Evolutionary conservation across 768 basidiomycete genomes (phyloP).

Genomic region (Amanita jacksonii): DNA sequence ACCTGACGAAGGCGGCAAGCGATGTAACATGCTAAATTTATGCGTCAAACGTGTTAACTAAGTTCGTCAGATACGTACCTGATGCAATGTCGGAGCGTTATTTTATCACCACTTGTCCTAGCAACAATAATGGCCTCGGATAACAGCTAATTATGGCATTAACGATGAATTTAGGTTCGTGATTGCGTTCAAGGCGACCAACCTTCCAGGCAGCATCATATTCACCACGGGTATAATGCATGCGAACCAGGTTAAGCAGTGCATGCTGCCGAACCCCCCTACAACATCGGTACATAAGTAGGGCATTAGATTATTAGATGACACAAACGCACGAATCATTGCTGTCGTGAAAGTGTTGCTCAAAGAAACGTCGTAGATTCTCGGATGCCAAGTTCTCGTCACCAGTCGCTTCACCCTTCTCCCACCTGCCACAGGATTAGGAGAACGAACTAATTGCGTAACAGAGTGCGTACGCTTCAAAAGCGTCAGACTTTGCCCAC

Average conservation of each 20-base stretch:
- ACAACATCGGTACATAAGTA: conserved; percentile 5
- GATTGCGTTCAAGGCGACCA: background rate
- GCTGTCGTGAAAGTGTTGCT: conserved; percentile 74
- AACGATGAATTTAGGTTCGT: background rate
- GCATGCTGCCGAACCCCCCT: conserved; percentile 79
- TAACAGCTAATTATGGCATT: conserved; percentile 37
- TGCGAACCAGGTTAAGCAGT: conserved; percentile 63
- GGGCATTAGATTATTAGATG: background rate
- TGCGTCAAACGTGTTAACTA: conserved; percentile 1
- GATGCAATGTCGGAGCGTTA: conserved; percentile 72
- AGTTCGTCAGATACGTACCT: conserved; percentile 33
- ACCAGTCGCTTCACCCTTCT: conserved; percentile 51
- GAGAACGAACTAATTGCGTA: background rate
- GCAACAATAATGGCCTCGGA: conserved; percentile 73
- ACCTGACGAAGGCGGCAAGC: conserved; percentile 45
- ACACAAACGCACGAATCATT: conserved; percentile 61
- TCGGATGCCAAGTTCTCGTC: conserved; percentile 65
- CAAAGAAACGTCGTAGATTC: conserved; percentile 69
- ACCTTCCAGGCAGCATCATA: conserved; percentile 62
- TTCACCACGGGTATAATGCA: conserved; percentile 69
- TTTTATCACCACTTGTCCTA: conserved; percentile 59
- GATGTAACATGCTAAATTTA: conserved; percentile 52
- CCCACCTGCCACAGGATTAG: conserved; percentile 40
- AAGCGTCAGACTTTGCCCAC: conserved; percentile 54
- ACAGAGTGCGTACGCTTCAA: conserved; percentile 39